Conservation (phyloP, 768 basidiomycete genomes). For the Infundibulicybe gibba region DNA sequence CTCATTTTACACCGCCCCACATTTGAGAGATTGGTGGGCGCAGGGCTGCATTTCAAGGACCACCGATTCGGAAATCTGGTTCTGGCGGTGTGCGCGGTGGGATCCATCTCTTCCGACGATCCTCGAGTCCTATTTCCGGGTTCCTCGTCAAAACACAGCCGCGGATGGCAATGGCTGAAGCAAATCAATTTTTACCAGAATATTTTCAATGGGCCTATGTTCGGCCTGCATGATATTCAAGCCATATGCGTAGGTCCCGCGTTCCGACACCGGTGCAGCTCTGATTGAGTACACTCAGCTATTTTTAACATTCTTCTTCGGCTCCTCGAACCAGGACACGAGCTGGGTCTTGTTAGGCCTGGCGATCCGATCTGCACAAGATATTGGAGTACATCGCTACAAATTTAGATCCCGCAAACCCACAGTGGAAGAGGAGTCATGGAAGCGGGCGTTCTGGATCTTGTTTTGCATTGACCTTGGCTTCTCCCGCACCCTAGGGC, state of each 20-base stretch:
- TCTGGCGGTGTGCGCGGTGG: conserved; percentile 65
- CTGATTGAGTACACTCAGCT: conserved; percentile 30
- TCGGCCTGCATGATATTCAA: conserved; percentile 64
- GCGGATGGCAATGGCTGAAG: conserved; percentile 58
- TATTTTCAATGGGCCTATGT: conserved; percentile 50
- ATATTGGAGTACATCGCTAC: conserved; percentile 67
- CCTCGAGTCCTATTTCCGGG: conserved; percentile 48
- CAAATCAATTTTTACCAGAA: conserved; percentile 61
- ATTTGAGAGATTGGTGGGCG: conserved; percentile 50
- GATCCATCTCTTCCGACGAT: conserved; percentile 57
- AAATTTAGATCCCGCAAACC: conserved; percentile 22
- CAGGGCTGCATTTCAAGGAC: conserved; percentile 49
- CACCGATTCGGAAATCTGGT: conserved; percentile 46
- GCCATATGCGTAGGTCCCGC: conserved; percentile 46
- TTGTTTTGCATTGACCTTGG: conserved; percentile 26
- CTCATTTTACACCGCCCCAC: conserved; percentile 74
- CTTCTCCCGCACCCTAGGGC: conserved; percentile 50
- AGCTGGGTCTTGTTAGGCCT: conserved; percentile 64
- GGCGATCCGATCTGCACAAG: conserved; percentile 69
- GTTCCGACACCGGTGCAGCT: neutral
- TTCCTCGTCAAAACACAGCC: conserved; percentile 36
- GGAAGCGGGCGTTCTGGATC: conserved; percentile 69
- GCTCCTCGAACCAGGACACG: conserved; percentile 46
- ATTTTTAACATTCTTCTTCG: conserved; percentile 42
- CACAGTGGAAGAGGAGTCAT: conserved; percentile 63